Base-by-base conservation (phyloP, 2,329 filamentous ascomycete species). In the Grosmannia clavigera region DNA sequence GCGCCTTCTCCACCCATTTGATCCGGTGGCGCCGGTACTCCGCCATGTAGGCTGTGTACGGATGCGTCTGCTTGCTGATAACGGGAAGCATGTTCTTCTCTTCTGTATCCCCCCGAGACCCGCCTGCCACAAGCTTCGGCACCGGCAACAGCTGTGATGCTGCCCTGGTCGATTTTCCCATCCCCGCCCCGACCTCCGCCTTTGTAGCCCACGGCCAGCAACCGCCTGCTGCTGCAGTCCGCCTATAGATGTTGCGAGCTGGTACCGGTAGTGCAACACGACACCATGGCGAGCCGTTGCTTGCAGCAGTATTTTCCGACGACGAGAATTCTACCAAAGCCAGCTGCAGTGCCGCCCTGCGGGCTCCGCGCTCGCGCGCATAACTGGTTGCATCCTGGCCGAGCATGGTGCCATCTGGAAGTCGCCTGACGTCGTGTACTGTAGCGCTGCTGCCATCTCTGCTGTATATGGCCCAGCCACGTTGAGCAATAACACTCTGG, bases 331-430 rank as follows among this genome's bases (percentile, higher is more conserved):
- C 62, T 50, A 72, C 71, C 38, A 80, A 69, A 22, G 70, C 70
- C 35, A 72, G 71, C 64, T 79, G 76, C 27, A 80, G 67, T 22
- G 72, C 77, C 9, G 76, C 78, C 53, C 78, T 74, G 51, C 73
- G 71, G 59, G 70, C 71, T 1, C 76, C 78, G 12, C 75, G 74
- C 58, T 74, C 71, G 3, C 57, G 59, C 2, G 72, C 70, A 63
- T 71, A 75, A 22, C 63, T 58, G 3, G 31, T 19, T 11, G 58
- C 51, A 35, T 59, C 48, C 29, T 58, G 11, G 3, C 19, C 48
- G 35, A 69, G 64, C 1, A 61, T 61, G 25, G 65, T 62, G 59
- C 67, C 63, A 19, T 64, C 59, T 46, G 68, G 66, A 51, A 62
- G 14, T 9, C n/a, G 35, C 55, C 9, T 46, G 27, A 22, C 14